Base-by-base conservation (phyloP, 2,329 filamentous ascomycete genomes). In the Neurospora sp. region DNA sequence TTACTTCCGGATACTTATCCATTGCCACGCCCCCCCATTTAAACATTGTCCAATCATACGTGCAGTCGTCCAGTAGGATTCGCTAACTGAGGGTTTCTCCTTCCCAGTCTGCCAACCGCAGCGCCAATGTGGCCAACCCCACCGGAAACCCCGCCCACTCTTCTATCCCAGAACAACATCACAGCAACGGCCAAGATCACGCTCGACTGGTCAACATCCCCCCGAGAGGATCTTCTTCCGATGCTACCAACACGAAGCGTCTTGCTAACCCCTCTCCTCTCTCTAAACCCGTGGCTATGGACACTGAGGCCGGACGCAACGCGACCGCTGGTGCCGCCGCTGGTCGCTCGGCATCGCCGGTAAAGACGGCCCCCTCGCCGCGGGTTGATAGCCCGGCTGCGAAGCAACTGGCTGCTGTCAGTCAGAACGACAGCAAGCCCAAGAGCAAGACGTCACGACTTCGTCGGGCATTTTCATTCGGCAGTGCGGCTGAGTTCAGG, bases 391-490 rank as follows among this genome's bases (percentile, higher is more conserved):
- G 92, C 74, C 89, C 92, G 66, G 95, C 95, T 23, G 90, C 92
- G 15, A 90, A 93, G 79, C 93, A 96, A 70, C 86, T 98, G 46
- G 89, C 92, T 66, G 93, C 94, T n/a, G 85, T 98, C 70, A 95
- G 90, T 72, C 91, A 95, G 74, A 95, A 92, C 78, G 92, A 93
- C 69, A 84, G 84, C 38, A 91, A 88, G 78, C 86, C 90, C 73
- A 93, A 93, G 78, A 93, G 90, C 81, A 97, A 97, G 81, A 92
- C 91, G 2, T 94, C 92, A 19, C 87, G 94, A 74, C 84, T 99
- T 71, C 89, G 96, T 69, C 88, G 96, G 75, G 96, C 96, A 0
- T 97, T 99, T 77, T 99, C 96, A 0, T 99, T 99, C 80, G 94
- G 96, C 67, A 98, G 95, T 78, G 93, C 94, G 58, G 93, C 95